phyloP scores from a whole-genome alignment of 2,329 filamentous ascomycete species.

The Setomelanomma holmii region DNA sequence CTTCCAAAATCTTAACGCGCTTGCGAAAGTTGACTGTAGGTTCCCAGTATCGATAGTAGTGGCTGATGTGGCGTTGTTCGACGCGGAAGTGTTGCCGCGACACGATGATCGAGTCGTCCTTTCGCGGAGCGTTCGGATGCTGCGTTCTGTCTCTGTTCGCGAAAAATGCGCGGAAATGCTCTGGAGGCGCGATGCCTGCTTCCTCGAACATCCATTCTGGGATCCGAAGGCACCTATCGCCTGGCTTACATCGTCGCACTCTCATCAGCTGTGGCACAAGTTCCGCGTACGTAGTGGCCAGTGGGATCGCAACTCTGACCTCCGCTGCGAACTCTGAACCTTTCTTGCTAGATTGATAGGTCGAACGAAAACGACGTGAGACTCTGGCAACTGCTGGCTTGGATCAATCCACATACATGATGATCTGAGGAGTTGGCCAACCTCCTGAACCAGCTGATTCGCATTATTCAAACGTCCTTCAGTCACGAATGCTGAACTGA shows the following conservation, averaged over 20 bases:
- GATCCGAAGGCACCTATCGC: slow-evolving; percentile 13
- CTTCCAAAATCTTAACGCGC: slow-evolving; percentile 15
- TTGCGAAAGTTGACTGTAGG: slow-evolving; percentile 11
- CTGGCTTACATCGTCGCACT: slow-evolving; percentile 10
- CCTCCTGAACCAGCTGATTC: slow-evolving; percentile 9
- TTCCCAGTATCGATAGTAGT: slow-evolving; percentile 17
- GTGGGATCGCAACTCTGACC: background rate
- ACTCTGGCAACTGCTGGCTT: background rate
- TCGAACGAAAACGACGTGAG: background rate
- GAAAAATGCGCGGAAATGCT: background rate
- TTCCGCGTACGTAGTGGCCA: slow-evolving; percentile 1
- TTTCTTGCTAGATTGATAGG: background rate
- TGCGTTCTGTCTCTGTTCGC: background rate
- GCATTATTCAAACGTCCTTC: slow-evolving; percentile 10
- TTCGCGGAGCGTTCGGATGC: background rate
- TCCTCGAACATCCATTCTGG: slow-evolving; percentile 17
- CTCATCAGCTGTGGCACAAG: slow-evolving; percentile 13
- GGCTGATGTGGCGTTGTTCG: slow-evolving; percentile 15
- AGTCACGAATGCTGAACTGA: slow-evolving; percentile 20
- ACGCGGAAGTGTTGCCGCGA: slow-evolving; percentile 14
- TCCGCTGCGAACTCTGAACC: background rate
- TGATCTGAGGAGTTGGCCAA: background rate
- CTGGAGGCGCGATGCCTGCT: slow-evolving; percentile 6
- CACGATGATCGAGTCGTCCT: slow-evolving; percentile 14
- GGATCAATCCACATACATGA: background rate